Evolutionary conservation across 192 early-diverging fungal species (phyloP).

Genomic region (Phycomyces blakesleeanus): DNA sequence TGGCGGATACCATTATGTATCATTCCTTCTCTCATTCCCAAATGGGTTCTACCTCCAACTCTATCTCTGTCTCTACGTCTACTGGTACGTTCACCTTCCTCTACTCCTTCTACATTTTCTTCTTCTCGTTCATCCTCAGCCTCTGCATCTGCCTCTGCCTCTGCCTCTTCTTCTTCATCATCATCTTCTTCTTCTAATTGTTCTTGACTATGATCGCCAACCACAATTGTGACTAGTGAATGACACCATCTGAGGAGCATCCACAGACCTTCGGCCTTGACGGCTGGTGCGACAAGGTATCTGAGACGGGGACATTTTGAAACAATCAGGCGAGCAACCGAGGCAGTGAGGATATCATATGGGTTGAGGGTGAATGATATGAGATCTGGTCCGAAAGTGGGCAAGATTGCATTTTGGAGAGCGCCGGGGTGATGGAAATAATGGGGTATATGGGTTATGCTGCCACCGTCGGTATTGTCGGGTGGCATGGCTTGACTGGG

Average conservation of each 20-base stretch:
- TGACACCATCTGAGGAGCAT: constrained; percentile 22
- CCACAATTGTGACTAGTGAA: constrained; percentile 22
- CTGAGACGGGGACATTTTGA: constrained; percentile 22
- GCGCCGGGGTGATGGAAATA: constrained; percentile 33
- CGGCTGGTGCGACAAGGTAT: constrained; percentile 10
- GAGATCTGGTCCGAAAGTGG: constrained; percentile 28
- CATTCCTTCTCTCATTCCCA: too few species aligned
- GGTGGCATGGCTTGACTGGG: constrained; percentile 11
- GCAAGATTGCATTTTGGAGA: constrained; percentile 27
- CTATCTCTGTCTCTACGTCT: too few species aligned
- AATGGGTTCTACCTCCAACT: too few species aligned
- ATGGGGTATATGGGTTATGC: constrained; percentile 18
- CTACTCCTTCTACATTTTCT: too few species aligned
- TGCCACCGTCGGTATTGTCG: not conserved
- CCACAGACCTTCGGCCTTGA: constrained; percentile 32
- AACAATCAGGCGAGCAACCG: constrained; percentile 19
- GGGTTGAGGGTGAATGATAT: constrained; percentile 21
- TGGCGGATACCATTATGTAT: too few species aligned
- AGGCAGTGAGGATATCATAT: constrained; percentile 23
- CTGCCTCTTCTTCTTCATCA: too few species aligned
- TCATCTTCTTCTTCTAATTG: constrained; percentile 11
- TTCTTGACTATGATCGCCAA: constrained; percentile 14
- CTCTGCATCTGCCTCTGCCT: too few species aligned
- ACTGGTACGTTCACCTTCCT: too few species aligned
- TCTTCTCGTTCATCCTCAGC: too few species aligned